Evolutionary conservation across 164 flowering plant species (phyloP).

Genomic region (Vitis rotundifolia): DNA sequence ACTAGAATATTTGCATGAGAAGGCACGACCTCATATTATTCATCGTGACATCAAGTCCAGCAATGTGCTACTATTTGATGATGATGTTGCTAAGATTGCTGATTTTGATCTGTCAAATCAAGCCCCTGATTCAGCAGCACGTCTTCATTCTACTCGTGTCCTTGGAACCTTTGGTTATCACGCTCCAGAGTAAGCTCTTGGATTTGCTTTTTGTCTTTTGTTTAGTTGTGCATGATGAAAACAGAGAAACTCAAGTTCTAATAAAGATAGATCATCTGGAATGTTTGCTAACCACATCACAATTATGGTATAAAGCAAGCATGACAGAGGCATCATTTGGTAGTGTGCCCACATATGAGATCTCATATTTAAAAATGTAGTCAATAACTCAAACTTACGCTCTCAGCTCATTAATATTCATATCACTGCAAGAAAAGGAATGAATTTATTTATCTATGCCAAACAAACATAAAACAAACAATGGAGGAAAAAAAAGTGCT

Average conservation of each 20-base stretch:
- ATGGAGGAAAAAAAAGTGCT: no score
- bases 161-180: constrained; percentile 93
- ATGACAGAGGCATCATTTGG: background rate
- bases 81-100: constrained; percentile 78
- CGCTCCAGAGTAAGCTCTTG: constrained; percentile 80
- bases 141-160: constrained; percentile 95
- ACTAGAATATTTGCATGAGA: constrained; percentile 85
- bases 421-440: background rate
- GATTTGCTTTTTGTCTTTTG: background rate
- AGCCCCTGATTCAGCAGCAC: constrained; percentile 85
- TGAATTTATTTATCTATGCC: background rate
- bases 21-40: constrained; percentile 65
- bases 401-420: background rate
- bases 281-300: background rate
- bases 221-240: background rate
- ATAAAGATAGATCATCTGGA: background rate
- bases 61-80: constrained; percentile 76
- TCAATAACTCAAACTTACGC: background rate
- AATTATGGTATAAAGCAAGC: background rate
- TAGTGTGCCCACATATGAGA: background rate
- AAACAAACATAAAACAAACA: no score
- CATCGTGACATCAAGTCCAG: constrained; percentile 90
- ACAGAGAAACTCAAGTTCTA: background rate
- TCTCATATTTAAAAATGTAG: background rate
- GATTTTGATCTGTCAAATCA: constrained; percentile 90